Conservation (phyloP, 805 yeast species). For the Yarrowia osloensis region DNA sequence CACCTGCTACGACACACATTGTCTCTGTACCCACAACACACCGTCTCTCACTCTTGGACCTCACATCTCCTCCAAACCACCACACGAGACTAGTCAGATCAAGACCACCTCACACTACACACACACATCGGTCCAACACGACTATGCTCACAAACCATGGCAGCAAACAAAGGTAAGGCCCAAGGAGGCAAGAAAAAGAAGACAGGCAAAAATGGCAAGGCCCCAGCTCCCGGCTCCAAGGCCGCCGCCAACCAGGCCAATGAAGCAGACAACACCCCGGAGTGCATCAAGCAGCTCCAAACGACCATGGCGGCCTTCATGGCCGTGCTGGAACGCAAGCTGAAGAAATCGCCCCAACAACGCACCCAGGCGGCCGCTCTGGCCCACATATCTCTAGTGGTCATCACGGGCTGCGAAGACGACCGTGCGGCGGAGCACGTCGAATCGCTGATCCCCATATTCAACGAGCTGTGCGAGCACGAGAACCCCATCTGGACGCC, state of each 20-base stretch:
- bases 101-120: neutral
- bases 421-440: neutral
- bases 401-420: neutral
- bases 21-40: neutral
- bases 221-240: neutral
- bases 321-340: neutral
- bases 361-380: neutral
- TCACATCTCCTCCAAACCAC: neutral
- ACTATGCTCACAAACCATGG: slow-evolving; percentile 28
- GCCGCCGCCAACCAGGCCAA: neutral
- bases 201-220: neutral
- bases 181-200: slow-evolving; percentile 27
- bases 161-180: slow-evolving; percentile 27
- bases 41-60: too few relatives aligned
- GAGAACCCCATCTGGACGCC: neutral
- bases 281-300: neutral
- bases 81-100: neutral
- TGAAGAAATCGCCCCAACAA: neutral
- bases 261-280: neutral
- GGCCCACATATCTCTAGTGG: neutral
- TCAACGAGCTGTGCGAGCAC: neutral
- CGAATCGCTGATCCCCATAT: neutral
- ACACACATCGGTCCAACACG: neutral
- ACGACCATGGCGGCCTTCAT: neutral
- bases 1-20: neutral